Evolutionary conservation across 1,139 yeast species (phyloP).

Genomic region (Diutina rugosa): DNA sequence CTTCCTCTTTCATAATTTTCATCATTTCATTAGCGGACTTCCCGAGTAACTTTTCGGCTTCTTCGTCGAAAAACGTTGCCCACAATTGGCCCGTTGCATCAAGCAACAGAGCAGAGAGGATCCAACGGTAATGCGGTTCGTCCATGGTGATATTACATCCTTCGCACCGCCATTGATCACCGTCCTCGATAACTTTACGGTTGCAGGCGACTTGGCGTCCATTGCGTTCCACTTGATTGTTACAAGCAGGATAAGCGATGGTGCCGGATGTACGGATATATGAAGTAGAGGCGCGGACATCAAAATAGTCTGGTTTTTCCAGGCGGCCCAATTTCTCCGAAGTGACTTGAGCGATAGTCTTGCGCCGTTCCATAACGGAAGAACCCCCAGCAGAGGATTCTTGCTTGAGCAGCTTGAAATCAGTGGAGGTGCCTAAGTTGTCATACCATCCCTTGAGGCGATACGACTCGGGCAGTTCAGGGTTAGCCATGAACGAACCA

Average conservation of each 20-base stretch:
- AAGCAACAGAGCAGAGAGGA: conserved; percentile 55
- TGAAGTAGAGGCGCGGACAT: conserved; percentile 59
- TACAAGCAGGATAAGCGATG: conserved; percentile 88
- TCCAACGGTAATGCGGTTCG: conserved; percentile 68
- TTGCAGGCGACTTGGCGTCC: conserved; percentile 34
- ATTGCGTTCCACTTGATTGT: conserved; percentile 27
- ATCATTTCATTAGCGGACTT: conserved; percentile 56
- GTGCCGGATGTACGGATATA: conserved; percentile 54
- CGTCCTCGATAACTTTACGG: conserved; percentile 65
- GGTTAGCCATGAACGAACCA: conserved; percentile 65
- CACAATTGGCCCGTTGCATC: conserved; percentile 80
- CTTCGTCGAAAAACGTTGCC: conserved; percentile 80
- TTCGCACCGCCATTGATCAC: conserved; percentile 86
- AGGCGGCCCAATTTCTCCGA: conserved; percentile 59
- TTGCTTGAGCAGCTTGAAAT: conserved; percentile 47
- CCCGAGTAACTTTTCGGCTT: conserved; percentile 60
- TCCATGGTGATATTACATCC: conserved; percentile 63
- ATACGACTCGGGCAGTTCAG: conserved; percentile 83
- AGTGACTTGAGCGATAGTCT: conserved; percentile 54
- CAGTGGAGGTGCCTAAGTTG: conserved; percentile 52
- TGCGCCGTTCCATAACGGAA: conserved; percentile 31
- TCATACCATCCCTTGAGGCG: conserved; percentile 93
- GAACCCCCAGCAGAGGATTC: conserved; percentile 13
- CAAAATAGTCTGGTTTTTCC: conserved; percentile 70
- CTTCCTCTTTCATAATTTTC: conserved; percentile 24